Evolutionary conservation across 2,329 filamentous ascomycete genomes (phyloP), one percentile per base, ranked within the genome.

Genomic region (Monilinia fructigena): DNA sequence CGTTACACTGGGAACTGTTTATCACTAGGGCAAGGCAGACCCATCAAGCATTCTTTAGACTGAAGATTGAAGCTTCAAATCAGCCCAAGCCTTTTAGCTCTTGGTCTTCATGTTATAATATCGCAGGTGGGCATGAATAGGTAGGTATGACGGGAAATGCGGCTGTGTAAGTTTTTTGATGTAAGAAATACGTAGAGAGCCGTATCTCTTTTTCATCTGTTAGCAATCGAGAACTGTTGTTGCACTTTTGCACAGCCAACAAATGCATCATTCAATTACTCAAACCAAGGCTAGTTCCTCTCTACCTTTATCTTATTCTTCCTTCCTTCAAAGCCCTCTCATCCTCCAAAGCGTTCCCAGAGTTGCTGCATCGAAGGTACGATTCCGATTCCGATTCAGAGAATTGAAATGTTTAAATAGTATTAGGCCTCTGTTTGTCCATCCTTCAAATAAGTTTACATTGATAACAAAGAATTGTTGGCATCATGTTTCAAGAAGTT

Each of bases 1-100:
- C 45, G 31, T 35, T 35, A 3, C 31, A 35, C 45, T 7, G 18
- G 18, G 20, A 47, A 47, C 56, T 18, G n/a, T 62, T 60, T 53
- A 62, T 35, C 5, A 35, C 47, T 62, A 47, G 59, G 38, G 35
- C 60, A 63, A 54, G 60, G 60, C 60, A 63, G 60, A 63, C 18
- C 60, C 31, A 35, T 5, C 31, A 55, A 63, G 38, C 47, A 63
- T 55, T 62, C 26, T 60, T 55, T 55, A 5, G 11, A 45, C 12
- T 18, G 14, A 16, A 45, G 7, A 40, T 26, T 63, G 16, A 23
- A 63, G 38, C 50, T 55, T 63, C 31, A 35, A 63, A 28, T 56
- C 50, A 64, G 52, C 62, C 52, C 40, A 14, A 64, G 16, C 28
- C 23, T 23, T 45, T 26, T 47, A 45, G 28, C 8, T 45, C 12